phyloP scores from a whole-genome alignment of 2,329 filamentous ascomycete species.

The Penicillium frequentans region DNA sequence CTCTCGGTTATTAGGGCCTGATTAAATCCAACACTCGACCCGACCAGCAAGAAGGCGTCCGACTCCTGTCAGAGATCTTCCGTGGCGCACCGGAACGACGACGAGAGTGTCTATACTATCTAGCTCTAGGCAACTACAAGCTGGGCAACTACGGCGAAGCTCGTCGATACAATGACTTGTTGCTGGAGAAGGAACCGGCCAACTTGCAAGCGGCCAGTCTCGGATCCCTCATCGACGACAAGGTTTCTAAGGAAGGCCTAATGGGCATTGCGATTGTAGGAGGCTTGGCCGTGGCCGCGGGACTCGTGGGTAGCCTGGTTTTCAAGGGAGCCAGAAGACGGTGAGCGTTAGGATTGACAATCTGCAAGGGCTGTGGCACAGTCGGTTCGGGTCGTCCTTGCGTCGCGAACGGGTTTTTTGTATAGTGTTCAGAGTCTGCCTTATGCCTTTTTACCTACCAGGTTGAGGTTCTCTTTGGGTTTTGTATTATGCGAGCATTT shows the following conservation, averaged over 20 bases:
- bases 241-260: conserved; percentile 90
- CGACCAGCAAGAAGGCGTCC: conserved; percentile 93
- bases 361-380: conserved; percentile 20
- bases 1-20: conserved; percentile 64
- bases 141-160: conserved; percentile 96
- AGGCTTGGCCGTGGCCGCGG: conserved; percentile 86
- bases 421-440: conserved; percentile 1
- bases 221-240: conserved; percentile 87
- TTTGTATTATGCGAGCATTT: conserved; percentile 2
- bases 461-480: not conserved
- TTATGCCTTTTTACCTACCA: not conserved
- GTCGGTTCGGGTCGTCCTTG: conserved; percentile 9
- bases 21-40: conserved; percentile 84
- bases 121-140: conserved; percentile 96
- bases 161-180: conserved; percentile 86
- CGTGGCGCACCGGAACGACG: conserved; percentile 87
- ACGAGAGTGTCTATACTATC: conserved; percentile 97
- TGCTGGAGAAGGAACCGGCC: conserved; percentile 85
- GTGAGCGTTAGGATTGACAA: conserved; percentile 28
- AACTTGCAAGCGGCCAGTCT: conserved; percentile 90
- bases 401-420: conserved; percentile 9
- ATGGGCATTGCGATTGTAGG: conserved; percentile 94
- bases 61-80: conserved; percentile 94
- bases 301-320: conserved; percentile 86
- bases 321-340: conserved; percentile 72